phyloP scores from a whole-genome alignment of 208 protist species.

The Wallacemonas sp. region DNA sequence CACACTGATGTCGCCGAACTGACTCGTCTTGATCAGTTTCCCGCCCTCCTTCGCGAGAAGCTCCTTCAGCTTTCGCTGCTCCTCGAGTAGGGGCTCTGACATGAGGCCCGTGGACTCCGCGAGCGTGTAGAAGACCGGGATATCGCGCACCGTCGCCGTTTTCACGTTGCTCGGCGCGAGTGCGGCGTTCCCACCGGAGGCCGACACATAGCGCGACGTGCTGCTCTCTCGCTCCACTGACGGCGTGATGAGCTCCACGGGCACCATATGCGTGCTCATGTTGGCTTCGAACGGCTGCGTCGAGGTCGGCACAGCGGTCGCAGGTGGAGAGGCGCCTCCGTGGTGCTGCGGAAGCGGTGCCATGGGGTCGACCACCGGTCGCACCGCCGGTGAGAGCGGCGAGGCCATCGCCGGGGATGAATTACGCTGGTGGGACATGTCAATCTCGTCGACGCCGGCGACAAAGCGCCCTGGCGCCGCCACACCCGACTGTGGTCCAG shows the following conservation, averaged over 20 bases:
- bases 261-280: constrained; percentile 36
- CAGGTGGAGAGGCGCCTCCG: constrained; percentile 4
- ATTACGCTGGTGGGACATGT: constrained; percentile 51
- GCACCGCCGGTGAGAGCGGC: constrained; percentile 22
- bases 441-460: constrained; percentile 74
- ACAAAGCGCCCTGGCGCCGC: constrained; percentile 28
- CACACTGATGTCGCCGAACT: constrained; percentile 62
- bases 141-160: constrained; percentile 56
- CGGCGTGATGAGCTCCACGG: constrained; percentile 32
- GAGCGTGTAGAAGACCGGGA: constrained; percentile 77
- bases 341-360: constrained; percentile 55
- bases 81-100: constrained; percentile 19
- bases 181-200: constrained; percentile 44
- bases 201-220: constrained; percentile 45
- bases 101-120: constrained; percentile 50
- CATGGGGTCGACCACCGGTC: constrained; percentile 66
- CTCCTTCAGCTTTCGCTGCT: constrained; percentile 48
- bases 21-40: constrained; percentile 27
- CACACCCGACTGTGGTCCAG: constrained; percentile 13
- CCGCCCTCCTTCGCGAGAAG: constrained; percentile 35
- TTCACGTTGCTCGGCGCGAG: constrained; percentile 52
- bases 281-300: constrained; percentile 24
- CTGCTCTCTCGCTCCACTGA: constrained; percentile 21
- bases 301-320: not conserved
- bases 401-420: constrained; percentile 34